These are phyloP conservation scores for Gaeumannomyces sp. DNA, from an alignment of 2,329 filamentous ascomycete species.

Conservation along the genomic window DNA sequence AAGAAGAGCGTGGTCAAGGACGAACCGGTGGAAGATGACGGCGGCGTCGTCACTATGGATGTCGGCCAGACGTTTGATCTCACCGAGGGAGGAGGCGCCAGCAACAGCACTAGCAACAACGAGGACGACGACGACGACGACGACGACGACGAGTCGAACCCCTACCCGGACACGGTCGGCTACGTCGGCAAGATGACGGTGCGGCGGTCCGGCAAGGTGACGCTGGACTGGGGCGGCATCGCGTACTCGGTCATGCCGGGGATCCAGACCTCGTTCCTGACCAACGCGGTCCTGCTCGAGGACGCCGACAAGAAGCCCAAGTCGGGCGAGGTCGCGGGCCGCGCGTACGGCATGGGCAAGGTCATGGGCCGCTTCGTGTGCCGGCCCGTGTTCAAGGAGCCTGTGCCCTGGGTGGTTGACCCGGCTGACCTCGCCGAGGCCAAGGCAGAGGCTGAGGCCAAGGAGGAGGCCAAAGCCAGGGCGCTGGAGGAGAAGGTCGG, in stretches of 20 bases:
- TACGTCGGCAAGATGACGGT: constrained; percentile 55
- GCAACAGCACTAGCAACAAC: constrained; percentile 19
- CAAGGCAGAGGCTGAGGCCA: neutral
- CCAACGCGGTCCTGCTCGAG: constrained; percentile 54
- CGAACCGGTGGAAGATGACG: constrained; percentile 27
- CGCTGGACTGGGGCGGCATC: constrained; percentile 57
- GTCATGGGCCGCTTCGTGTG: constrained; percentile 57
- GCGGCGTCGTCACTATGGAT: constrained; percentile 25
- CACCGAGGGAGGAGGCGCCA: constrained; percentile 14
- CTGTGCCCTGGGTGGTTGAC: constrained; percentile 44
- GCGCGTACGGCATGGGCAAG: constrained; percentile 55
- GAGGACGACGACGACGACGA: constrained; percentile 20
- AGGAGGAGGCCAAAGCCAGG: constrained; percentile 4
- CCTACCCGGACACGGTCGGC: constrained; percentile 36
- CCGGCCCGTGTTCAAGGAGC: constrained; percentile 52
- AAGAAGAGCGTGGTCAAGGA: constrained; percentile 29
- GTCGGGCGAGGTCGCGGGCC: constrained; percentile 36
- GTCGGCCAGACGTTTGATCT: constrained; percentile 25
- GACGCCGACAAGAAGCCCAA: constrained; percentile 44
- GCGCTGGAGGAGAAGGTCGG: constrained; percentile 4
- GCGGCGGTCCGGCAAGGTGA: constrained; percentile 54
- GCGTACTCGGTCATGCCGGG: constrained; percentile 48
- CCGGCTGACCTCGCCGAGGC: neutral
- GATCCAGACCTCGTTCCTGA: constrained; percentile 46
- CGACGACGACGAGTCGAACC: constrained; percentile 26